phyloP scores from a whole-genome alignment of 2,329 filamentous ascomycete genomes.

The Aureobasidium melanogenum region DNA sequence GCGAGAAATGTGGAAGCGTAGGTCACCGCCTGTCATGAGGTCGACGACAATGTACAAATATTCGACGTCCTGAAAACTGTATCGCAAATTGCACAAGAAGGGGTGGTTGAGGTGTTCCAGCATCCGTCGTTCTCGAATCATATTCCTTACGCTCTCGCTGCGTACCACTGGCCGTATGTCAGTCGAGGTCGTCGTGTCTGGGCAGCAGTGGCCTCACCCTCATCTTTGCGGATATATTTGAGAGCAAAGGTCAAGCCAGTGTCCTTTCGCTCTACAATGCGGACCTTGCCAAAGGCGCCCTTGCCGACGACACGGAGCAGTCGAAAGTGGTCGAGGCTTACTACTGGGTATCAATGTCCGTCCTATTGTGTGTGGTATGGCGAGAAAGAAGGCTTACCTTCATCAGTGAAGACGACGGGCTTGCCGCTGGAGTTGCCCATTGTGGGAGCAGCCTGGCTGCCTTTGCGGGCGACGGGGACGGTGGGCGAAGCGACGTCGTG shows the following conservation, averaged over 20 bases:
- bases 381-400: constrained; percentile 53
- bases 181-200: neutral
- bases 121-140: constrained; percentile 95
- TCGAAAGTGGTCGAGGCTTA: constrained; percentile 96
- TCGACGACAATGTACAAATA: constrained; percentile 97
- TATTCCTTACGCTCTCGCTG: constrained; percentile 95
- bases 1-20: constrained; percentile 94
- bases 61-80: constrained; percentile 98
- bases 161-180: constrained; percentile 63
- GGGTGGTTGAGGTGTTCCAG: constrained; percentile 96
- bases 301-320: constrained; percentile 91
- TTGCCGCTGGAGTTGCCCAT: constrained; percentile 98
- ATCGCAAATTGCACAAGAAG: constrained; percentile 95
- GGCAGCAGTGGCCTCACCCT: constrained; percentile 51
- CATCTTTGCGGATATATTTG: constrained; percentile 98
- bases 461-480: neutral
- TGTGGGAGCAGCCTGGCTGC: neutral
- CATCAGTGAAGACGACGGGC: constrained; percentile 82
- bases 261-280: constrained; percentile 96
- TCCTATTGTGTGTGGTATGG: neutral
- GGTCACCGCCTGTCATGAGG: constrained; percentile 92
- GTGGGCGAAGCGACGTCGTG: neutral
- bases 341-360: constrained; percentile 37
- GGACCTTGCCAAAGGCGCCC: constrained; percentile 96
- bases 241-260: constrained; percentile 88